Evolutionary conservation across 768 basidiomycete species (phyloP).

Genomic region (Pleurotus cornucopiae): DNA sequence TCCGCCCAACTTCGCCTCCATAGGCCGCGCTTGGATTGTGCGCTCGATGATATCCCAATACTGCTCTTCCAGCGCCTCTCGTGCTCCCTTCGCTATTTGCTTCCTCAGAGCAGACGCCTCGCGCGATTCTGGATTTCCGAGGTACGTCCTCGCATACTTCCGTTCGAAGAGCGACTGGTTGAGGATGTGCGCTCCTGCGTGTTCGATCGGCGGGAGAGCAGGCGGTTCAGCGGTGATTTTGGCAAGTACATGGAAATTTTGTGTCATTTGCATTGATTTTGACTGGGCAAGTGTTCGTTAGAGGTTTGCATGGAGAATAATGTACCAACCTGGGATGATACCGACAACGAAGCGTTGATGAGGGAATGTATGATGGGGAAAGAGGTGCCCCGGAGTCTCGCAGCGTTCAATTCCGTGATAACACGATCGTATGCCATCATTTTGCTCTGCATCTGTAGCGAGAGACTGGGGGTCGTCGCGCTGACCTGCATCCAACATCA

Average conservation of each 20-base stretch:
- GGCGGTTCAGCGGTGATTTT: slow-evolving; percentile 79
- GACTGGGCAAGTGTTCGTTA: slow-evolving; percentile 26
- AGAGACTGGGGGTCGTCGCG: slow-evolving; percentile 45
- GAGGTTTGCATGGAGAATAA: slow-evolving; percentile 1
- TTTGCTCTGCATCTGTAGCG: slow-evolving; percentile 82
- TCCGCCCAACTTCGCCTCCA: slow-evolving; percentile 85
- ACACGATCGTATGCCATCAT: slow-evolving; percentile 96
- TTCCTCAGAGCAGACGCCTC: slow-evolving; percentile 62
- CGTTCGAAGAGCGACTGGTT: slow-evolving; percentile 79
- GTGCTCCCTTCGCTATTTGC: slow-evolving; percentile 74
- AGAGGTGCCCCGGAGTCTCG: slow-evolving; percentile 66
- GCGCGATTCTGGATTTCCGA: slow-evolving; percentile 60
- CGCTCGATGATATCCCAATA: slow-evolving; percentile 82
- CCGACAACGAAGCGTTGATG: slow-evolving; percentile 59
- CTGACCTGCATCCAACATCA: slow-evolving; percentile 20
- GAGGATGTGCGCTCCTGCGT: slow-evolving; percentile 77
- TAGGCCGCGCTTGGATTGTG: slow-evolving; percentile 74
- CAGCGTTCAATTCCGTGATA: slow-evolving; percentile 70
- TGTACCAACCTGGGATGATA: slow-evolving; percentile 52
- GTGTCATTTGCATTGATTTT: slow-evolving; percentile 55
- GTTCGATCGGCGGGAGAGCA: slow-evolving; percentile 68
- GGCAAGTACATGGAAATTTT: slow-evolving; percentile 68
- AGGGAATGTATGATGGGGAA: slow-evolving; percentile 75
- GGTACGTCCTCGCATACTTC: slow-evolving; percentile 77
- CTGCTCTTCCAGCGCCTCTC: slow-evolving; percentile 84